Base-by-base conservation (phyloP, 1,139 yeast genomes). In the Saccharomyces hybrid region DNA sequence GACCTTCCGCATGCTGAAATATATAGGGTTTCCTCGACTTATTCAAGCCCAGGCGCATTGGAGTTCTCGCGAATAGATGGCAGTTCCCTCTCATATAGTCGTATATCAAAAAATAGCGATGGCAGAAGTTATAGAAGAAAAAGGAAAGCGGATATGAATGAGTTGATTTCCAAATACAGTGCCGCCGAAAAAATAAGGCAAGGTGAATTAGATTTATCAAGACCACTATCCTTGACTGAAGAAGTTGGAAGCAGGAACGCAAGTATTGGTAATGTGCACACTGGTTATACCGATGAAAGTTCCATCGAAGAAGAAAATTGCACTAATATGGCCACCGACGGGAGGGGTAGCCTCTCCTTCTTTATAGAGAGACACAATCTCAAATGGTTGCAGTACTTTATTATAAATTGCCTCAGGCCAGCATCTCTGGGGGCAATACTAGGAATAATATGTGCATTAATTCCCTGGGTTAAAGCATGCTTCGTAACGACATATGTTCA, bases 381-480 rank as follows among this genome's bases (percentile, higher is more conserved):
- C 26, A 62, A 60, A 6, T 66, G 69, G 70, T 42, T 61, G 1
- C 52, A 59, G 6, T 72, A 71, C 54, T 60, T 73, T 28, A 41
- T 70, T 1, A 74, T 77, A 59, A 85, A 84, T 68, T 76, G 83
- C 57, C 64, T 74, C 44, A 76, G 85, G 7, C 88, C 88, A 2
- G 76, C 78, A 28, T 82, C 88, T 0, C 59, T 79, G 4, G 71
- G 86, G 1, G 75, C 84, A 48, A 69, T 84, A 1, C 56, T 78
- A 0, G 76, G 86, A 13, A 71, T 84, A 38, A 74, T 75, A 1
- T 73, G 81, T 31, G 78, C 86, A 7, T 80, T 85, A 86, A 74
- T 87, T 6, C 91, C 91, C 0, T 87, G 90, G 73, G 73, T 84
- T 14, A 81, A 79, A 63, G 88, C 88, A 0, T 70, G 84, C n/a